A percentile compares a stretch with the other conserved stretches of the same genome.
These are phyloP conservation scores for Cladophialophora carrionii DNA, from an alignment of 2,329 filamentous ascomycete species.

Conservation along the genomic window DNA sequence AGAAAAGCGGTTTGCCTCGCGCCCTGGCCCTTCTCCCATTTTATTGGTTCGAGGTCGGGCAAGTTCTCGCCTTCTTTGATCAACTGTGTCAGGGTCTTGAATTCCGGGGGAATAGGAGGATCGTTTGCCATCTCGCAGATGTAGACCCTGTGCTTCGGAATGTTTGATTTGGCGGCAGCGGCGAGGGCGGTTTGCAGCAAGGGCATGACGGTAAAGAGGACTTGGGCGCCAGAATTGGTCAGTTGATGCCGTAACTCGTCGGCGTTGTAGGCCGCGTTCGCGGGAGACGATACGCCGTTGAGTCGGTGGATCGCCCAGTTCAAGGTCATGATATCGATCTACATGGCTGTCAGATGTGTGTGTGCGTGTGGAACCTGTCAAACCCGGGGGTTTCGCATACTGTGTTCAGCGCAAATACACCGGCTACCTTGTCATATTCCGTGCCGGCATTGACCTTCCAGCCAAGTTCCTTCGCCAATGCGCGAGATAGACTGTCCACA, in stretches of 20 bases:
- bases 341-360: slow-evolving; percentile 50
- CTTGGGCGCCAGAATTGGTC: slow-evolving; percentile 68
- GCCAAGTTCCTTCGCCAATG: slow-evolving; percentile 69
- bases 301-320: slow-evolving; percentile 75
- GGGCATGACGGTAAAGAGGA: slow-evolving; percentile 71
- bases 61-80: slow-evolving; percentile 61
- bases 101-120: slow-evolving; percentile 43
- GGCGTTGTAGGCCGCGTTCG: slow-evolving; percentile 73
- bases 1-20: slow-evolving; percentile 71
- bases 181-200: slow-evolving; percentile 66
- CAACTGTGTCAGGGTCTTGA: slow-evolving; percentile 69
- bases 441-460: slow-evolving; percentile 71
- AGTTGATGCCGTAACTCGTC: slow-evolving; percentile 73
- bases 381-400: slow-evolving; percentile 52
- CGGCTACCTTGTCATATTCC: slow-evolving; percentile 81
- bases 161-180: slow-evolving; percentile 65
- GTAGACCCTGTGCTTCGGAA: slow-evolving; percentile 68
- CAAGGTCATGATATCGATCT: slow-evolving; percentile 72
- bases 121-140: slow-evolving; percentile 65
- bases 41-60: slow-evolving; percentile 46
- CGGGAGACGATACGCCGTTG: slow-evolving; percentile 73
- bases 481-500: slow-evolving; percentile 68
- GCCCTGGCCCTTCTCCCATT: slow-evolving; percentile 49
- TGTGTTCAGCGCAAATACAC: slow-evolving; percentile 78
- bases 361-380: background rate